Evolutionary conservation across 257 asterid species (phyloP).

Genomic region (Rehmannia glutinosa): DNA sequence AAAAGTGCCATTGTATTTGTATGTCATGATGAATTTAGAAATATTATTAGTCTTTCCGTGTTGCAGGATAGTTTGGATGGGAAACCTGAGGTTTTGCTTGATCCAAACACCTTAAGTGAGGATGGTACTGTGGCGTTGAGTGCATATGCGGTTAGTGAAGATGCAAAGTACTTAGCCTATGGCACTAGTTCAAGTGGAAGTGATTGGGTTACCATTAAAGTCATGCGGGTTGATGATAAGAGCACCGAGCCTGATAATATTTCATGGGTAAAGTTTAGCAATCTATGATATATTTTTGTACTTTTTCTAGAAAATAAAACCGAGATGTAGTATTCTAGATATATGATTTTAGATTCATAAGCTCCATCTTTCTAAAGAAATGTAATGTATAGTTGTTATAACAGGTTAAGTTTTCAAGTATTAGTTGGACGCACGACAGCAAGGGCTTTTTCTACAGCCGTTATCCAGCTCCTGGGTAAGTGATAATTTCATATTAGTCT

Average conservation of each 20-base stretch:
- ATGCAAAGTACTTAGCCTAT: constrained; percentile 80
- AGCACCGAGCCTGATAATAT: constrained; percentile 54
- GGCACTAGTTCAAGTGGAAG: constrained; percentile 91
- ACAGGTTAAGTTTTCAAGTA: constrained; percentile 77
- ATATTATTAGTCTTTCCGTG: constrained; percentile 1
- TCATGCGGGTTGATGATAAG: constrained; percentile 66
- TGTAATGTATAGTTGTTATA: not conserved
- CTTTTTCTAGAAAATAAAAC: not conserved
- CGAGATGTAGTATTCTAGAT: not conserved
- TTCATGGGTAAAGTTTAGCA: constrained; percentile 61
- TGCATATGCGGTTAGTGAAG: constrained; percentile 58
- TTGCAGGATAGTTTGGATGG: constrained; percentile 77
- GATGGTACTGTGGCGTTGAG: constrained; percentile 86
- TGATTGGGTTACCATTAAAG: constrained; percentile 89
- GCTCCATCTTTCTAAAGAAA: not conserved
- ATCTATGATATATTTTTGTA: not conserved
- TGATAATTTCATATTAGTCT: not conserved
- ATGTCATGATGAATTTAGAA: not conserved
- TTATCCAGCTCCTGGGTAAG: constrained; percentile 86
- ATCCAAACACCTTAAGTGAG: constrained; percentile 79
- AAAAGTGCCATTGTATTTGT: not conserved
- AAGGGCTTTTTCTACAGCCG: constrained; percentile 95
- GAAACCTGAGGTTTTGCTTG: constrained; percentile 74
- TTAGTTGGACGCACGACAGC: constrained; percentile 86
- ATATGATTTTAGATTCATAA: not conserved